These are phyloP conservation scores for Lagerstroemia speciosa DNA, from an alignment of 345 rosid genomes.

Conservation along the genomic window DNA sequence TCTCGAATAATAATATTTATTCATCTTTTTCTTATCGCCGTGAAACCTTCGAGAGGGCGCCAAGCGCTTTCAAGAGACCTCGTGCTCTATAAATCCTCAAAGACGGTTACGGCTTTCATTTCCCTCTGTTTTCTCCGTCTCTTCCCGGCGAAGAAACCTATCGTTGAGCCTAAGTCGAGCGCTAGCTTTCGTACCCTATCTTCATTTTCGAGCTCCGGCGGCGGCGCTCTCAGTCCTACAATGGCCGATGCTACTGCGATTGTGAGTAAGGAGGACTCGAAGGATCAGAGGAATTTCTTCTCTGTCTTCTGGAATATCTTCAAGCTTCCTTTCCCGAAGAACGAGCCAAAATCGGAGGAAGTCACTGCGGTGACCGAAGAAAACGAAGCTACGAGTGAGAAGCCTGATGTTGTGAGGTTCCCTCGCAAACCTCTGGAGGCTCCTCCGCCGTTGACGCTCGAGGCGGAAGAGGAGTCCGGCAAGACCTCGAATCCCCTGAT, in stretches of 20 bases:
- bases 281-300: slow-evolving; percentile 5
- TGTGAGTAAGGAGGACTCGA: slow-evolving; percentile 1
- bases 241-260: background rate
- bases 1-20: too few relatives aligned
- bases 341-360: slow-evolving; percentile 3
- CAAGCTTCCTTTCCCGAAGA: slow-evolving; percentile 14
- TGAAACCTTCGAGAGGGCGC: too few relatives aligned
- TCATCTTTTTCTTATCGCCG: too few relatives aligned
- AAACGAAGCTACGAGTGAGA: slow-evolving; percentile 3
- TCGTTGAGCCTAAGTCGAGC: background rate
- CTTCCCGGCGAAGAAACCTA: background rate
- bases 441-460: slow-evolving; percentile 9
- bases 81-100: too few relatives aligned
- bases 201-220: background rate
- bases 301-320: slow-evolving; percentile 12
- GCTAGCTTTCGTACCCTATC: background rate
- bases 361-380: background rate
- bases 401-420: slow-evolving; percentile 8
- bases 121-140: background rate
- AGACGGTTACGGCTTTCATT: too few relatives aligned
- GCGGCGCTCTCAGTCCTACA: background rate
- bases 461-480: slow-evolving; percentile 17
- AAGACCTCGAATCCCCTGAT: slow-evolving; percentile 16
- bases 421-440: slow-evolving; percentile 9
- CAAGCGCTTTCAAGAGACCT: too few relatives aligned